These are phyloP conservation scores for Pleurotus eryngii DNA, from an alignment of 768 basidiomycete species.

Conservation along the genomic window DNA sequence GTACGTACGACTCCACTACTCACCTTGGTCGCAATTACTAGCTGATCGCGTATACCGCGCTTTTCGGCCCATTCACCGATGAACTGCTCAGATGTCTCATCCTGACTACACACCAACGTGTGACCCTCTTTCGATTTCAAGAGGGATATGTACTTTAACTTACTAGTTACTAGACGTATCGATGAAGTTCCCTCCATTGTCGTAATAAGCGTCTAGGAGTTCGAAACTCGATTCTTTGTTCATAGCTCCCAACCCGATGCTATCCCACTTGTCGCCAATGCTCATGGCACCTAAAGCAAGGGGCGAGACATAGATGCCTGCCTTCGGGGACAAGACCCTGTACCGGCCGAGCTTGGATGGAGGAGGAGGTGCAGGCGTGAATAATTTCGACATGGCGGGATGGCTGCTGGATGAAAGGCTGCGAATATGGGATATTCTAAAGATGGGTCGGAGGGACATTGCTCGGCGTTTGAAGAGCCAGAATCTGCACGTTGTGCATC, in stretches of 20 bases:
- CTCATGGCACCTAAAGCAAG: conserved; percentile 46
- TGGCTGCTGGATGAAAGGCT: neutral
- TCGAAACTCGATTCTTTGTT: conserved; percentile 34
- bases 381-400: neutral
- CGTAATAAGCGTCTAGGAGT: conserved; percentile 37
- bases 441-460: neutral
- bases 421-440: neutral
- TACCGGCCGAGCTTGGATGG: conserved; percentile 33
- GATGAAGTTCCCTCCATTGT: conserved; percentile 40
- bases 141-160: neutral
- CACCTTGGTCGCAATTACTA: conserved; percentile 35
- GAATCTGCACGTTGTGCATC: neutral
- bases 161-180: conserved; percentile 39
- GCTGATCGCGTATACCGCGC: conserved; percentile 33
- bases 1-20: neutral
- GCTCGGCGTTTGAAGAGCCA: too few species aligned
- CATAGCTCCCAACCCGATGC: conserved; percentile 26
- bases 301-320: conserved; percentile 47
- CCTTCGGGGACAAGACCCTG: conserved; percentile 34
- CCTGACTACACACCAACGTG: conserved; percentile 20
- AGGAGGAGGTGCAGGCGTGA: conserved; percentile 19
- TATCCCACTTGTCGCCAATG: conserved; percentile 42
- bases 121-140: neutral
- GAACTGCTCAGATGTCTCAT: conserved; percentile 35
- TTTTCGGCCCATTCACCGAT: conserved; percentile 42